These are phyloP conservation scores for Colletotrichum australisinense DNA, from an alignment of 2,329 filamentous ascomycete genomes.

Conservation along the genomic window DNA sequence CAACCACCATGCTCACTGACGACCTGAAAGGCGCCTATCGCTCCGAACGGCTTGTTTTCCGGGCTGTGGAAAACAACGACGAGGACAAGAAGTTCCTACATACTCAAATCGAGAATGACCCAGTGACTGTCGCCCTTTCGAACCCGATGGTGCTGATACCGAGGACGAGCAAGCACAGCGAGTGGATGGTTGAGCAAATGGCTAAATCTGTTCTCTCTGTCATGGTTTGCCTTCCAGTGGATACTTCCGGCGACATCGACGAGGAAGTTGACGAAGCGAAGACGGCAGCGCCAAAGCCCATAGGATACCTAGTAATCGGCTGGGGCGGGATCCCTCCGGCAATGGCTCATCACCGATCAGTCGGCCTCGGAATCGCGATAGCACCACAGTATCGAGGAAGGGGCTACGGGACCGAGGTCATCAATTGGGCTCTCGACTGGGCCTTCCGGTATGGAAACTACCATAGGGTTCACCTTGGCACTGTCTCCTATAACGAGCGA, in stretches of 20 bases:
- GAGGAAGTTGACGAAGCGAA: neutral
- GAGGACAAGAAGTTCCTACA: constrained; percentile 5
- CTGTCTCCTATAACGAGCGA: neutral
- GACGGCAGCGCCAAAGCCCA: neutral
- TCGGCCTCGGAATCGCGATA: neutral
- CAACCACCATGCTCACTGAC: neutral
- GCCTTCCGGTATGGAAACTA: neutral
- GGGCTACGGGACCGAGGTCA: neutral
- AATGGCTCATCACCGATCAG: neutral
- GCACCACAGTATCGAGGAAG: neutral
- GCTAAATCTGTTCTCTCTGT: neutral
- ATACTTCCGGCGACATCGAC: accelerated
- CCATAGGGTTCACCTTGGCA: constrained; percentile 1
- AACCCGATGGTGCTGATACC: neutral
- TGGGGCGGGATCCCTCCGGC: neutral
- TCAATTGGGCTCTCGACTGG: constrained; percentile 6
- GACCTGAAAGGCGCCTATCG: neutral
- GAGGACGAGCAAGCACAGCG: neutral
- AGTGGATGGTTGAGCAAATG: neutral
- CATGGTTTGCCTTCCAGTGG: neutral
- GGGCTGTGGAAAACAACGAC: constrained; percentile 6
- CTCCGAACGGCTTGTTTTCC: neutral
- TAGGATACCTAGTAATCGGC: neutral
- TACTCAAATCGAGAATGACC: constrained; percentile 3
- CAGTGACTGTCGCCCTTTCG: neutral